phyloP scores from a whole-genome alignment of 352 stramenopile species.

The Nothophytophthora sp. region DNA sequence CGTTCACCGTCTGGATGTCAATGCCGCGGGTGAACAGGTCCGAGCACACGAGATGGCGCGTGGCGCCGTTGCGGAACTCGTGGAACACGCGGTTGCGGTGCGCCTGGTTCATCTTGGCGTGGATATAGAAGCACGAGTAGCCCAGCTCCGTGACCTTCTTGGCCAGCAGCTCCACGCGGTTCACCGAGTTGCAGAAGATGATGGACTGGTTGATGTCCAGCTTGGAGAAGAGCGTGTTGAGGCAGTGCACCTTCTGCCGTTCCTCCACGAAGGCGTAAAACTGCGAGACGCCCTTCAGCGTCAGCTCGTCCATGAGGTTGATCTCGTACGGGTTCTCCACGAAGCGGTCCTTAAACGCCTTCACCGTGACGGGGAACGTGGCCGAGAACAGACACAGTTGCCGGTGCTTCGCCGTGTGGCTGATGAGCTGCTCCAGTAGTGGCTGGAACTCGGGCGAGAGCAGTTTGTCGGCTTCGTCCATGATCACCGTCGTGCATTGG shows the following conservation, averaged over 20 bases:
- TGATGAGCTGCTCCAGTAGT: constrained; percentile 98
- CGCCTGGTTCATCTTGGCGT: constrained; percentile 99
- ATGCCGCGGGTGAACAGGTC: constrained; percentile 99
- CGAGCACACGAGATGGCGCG: constrained; percentile 97
- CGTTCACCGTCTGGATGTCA: constrained; percentile 99
- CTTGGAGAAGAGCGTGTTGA: constrained; percentile 99
- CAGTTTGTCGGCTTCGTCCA: constrained; percentile 99
- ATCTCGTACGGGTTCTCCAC: constrained; percentile 99
- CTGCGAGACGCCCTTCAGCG: constrained; percentile 98
- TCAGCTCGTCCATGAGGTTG: constrained; percentile 99
- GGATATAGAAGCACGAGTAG: constrained; percentile 99
- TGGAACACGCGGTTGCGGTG: constrained; percentile 99
- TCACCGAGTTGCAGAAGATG: constrained; percentile 99
- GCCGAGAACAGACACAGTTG: constrained; percentile 99
- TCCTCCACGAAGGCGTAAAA: constrained; percentile 99
- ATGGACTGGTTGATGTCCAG: constrained; percentile 99
- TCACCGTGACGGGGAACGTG: constrained; percentile 99
- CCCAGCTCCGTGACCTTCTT: constrained; percentile 99
- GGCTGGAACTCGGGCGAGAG: constrained; percentile 98
- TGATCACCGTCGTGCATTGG: constrained; percentile 97
- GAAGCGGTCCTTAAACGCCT: constrained; percentile 98
- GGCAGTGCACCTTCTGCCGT: constrained; percentile 99
- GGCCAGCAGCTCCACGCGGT: constrained; percentile 98
- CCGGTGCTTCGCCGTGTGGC: constrained; percentile 90
- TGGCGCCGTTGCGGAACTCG: constrained; percentile 98